Evolutionary conservation across 768 basidiomycete species (phyloP), one percentile per base, ranked within the genome.

Genomic region (Serendipita sp.): DNA sequence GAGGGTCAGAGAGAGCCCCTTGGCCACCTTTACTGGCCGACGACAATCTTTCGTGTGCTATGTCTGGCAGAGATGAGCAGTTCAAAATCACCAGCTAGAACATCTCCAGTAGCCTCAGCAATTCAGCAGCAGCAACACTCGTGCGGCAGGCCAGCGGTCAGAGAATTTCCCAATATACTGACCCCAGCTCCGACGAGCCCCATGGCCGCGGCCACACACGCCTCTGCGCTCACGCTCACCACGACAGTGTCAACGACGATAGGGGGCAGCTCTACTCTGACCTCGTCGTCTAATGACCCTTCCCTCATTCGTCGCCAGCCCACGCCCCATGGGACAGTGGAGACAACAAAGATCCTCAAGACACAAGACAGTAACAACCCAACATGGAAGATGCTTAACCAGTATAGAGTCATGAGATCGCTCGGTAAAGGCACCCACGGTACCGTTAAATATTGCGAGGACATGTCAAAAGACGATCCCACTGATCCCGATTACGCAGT

Each of bases 391-490:
- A 77, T 78, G 76, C 73, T 96, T 69, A 97, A 97, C 77, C 89
- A 94, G 74, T 97, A 95, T 73, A 77, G 84, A 56, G 83, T 92
- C 65, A 78, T 85, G 63, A 78, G 80, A 64, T 81, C 82, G 70
- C 84, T 96, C 24, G 94, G 94, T 24, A 83, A 81, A 65, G 94
- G 94, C 11, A 89, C 91, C 71, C 93, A 96, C 71, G 94, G 94
- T 56, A 84, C 87, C 70, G 94, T 97, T 67, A 88, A 84, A 74
- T 77, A 88, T 3, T 90, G 89, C 38, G 80, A 71, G 71, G 81
- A 82, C 74, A 78, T 74, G 72, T 75, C 45, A 56, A 69, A 68
- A 68, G 72, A 70, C 70, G 78, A 73, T 71, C 28, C 37, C 8
- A 24, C 24, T 11, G 56, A 24, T 37, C 56, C 67, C 69, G 66